These are phyloP conservation scores for Helichrysum umbraculigerum DNA, from an alignment of 129 eudicot species.

Conservation along the genomic window DNA sequence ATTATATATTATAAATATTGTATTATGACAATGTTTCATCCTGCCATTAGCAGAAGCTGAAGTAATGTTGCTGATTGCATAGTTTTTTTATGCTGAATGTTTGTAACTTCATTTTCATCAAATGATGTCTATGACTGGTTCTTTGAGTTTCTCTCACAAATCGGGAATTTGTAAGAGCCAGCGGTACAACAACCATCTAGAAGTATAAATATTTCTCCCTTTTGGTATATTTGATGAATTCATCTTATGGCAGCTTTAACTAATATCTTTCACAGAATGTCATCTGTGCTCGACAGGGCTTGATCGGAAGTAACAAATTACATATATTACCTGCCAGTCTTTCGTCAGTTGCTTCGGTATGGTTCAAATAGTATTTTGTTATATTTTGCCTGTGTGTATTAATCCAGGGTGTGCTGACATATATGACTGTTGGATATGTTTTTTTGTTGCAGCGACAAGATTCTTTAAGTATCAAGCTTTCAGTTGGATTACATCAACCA, in stretches of 20 bases:
- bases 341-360: conserved; percentile 60
- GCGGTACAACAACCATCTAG: conserved; percentile 41
- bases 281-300: conserved; percentile 42
- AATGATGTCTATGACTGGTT: conserved; percentile 59
- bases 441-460: conserved; percentile 56
- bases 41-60: conserved; percentile 29
- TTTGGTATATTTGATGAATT: background rate
- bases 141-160: conserved; percentile 59
- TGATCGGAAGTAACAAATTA: conserved; percentile 42
- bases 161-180: conserved; percentile 63
- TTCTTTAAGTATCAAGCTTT: conserved; percentile 53
- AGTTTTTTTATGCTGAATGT: conserved; percentile 28
- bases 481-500: conserved; percentile 41
- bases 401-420: background rate
- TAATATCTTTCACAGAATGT: conserved; percentile 16
- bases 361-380: conserved; percentile 25
- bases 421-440: conserved; percentile 14
- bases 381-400: background rate
- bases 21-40: background rate
- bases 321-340: conserved; percentile 36
- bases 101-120: conserved; percentile 16
- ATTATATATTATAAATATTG: background rate
- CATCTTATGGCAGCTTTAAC: background rate
- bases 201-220: conserved; percentile 30
- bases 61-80: conserved; percentile 20